Evolutionary conservation across 2,329 filamentous ascomycete species (phyloP).

Genomic region (Alternaria panax): DNA sequence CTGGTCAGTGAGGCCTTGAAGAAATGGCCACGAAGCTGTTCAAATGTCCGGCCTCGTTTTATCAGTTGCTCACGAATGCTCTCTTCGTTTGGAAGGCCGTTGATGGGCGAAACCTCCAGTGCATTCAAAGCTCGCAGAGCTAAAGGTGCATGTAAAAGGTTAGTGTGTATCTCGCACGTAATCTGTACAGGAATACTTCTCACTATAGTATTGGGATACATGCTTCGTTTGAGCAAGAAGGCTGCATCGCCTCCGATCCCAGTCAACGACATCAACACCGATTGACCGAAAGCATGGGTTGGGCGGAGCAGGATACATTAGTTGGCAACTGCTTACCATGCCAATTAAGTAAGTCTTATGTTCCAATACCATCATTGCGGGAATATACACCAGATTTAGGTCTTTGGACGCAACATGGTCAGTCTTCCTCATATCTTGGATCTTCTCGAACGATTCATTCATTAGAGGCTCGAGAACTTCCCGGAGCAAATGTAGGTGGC

Average conservation of each 20-base stretch:
- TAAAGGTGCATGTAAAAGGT: not conserved
- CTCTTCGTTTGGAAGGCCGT: conserved; percentile 48
- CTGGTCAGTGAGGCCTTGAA: conserved; percentile 35
- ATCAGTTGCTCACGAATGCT: conserved; percentile 50
- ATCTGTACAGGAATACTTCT: not conserved
- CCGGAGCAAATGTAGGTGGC: conserved; percentile 44
- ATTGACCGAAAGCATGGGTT: not conserved
- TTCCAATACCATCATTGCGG: conserved; percentile 22
- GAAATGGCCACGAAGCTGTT: conserved; percentile 54
- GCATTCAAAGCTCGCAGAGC: conserved; percentile 50
- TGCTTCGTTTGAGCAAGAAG: conserved; percentile 20
- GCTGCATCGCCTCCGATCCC: conserved; percentile 33
- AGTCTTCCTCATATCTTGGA: conserved; percentile 40
- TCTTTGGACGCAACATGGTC: conserved; percentile 43
- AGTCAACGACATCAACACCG: conserved; percentile 25
- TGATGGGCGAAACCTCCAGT: conserved; percentile 51
- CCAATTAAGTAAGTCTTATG: conserved; percentile 24
- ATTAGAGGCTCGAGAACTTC: conserved; percentile 32
- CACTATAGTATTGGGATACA: conserved; percentile 31
- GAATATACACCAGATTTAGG: conserved; percentile 43
- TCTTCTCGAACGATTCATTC: conserved; percentile 10
- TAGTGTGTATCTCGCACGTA: not conserved
- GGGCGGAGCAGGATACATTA: conserved; percentile 8
- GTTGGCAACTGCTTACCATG: conserved; percentile 7
- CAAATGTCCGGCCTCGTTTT: conserved; percentile 53